Evolutionary conservation across 805 yeast genomes (phyloP).

Genomic region (Metschnikowia baotianmanensis): DNA sequence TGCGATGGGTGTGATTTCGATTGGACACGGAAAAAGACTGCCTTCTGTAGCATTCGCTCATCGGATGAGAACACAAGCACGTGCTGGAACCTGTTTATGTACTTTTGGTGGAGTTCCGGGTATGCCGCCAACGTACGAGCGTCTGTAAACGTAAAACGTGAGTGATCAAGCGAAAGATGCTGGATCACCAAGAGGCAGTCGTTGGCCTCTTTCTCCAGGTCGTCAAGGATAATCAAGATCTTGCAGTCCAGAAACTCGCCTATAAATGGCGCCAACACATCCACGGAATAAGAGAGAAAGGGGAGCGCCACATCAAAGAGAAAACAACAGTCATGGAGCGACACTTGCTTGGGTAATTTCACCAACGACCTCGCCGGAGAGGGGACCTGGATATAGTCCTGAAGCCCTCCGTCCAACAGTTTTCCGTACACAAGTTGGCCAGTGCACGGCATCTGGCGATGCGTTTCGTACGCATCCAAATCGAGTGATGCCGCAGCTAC

Average conservation of each 20-base stretch:
- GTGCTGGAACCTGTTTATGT: conserved; percentile 13
- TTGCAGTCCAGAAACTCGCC: conserved; percentile 12
- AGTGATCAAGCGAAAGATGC: conserved; percentile 21
- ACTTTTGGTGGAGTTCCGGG: conserved; percentile 7
- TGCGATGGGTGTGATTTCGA: background rate
- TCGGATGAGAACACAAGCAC: conserved; percentile 15
- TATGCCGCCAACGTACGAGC: conserved; percentile 1
- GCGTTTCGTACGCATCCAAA: conserved; percentile 11
- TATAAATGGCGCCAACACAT: conserved; percentile 10
- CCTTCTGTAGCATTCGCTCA: conserved; percentile 5
- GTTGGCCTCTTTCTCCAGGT: conserved; percentile 31
- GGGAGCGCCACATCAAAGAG: conserved; percentile 35
- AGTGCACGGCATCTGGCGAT: conserved; percentile 24
- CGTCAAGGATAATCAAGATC: conserved; percentile 30
- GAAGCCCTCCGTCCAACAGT: conserved; percentile 40
- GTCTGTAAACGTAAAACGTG: conserved; percentile 18
- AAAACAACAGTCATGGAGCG: conserved; percentile 38
- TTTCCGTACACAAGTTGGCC: conserved; percentile 28
- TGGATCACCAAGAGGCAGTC: conserved; percentile 36
- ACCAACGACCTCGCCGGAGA: conserved; percentile 27
- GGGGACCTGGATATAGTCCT: conserved; percentile 32
- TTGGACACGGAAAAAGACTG: conserved; percentile 4
- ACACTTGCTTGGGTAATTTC: conserved; percentile 28
- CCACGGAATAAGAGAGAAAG: conserved; percentile 29
- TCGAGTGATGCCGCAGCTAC: conserved; percentile 4